Evolutionary conservation across 176 grass and related monocot species (phyloP), one percentile per base, ranked within the genome.

Genomic region (Tillandsia leiboldiana): DNA sequence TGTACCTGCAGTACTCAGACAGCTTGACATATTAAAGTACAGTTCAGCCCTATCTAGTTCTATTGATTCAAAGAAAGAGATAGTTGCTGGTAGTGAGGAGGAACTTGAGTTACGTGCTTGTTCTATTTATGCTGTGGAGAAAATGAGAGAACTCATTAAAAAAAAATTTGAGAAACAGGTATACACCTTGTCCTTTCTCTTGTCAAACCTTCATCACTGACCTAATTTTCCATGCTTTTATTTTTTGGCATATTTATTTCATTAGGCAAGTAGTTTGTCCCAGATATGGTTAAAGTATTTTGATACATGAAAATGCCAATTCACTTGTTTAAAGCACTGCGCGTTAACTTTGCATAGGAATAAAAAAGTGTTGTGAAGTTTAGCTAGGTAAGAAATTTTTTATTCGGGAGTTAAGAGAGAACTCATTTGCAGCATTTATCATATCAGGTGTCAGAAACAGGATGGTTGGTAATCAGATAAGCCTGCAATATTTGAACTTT

Each of bases 71-170:
- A 83, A 82, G n/a, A 75, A 72, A 7, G 89, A 99, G 72, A 86
- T 99, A 53, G 77, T 82, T 33, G 69, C 94, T 9, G 90, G 94
- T 75, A 93, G 87, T 50, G 94, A 93, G 66, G 94, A 90, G 72
- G 90, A 99, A 72, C 78, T 93, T 56, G 94, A 93, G 72, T 83
- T 99, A 48, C 82, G 90, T 47, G 94, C 94, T 53, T 93, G 94
- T 75, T 86, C 94, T 70, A 76, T 99, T 72, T 71, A 90, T 79
- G 90, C 90, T 3, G 90, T 99, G 70, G 94, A 99, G 64, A 90
- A 90, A 81, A 99, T 90, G 87, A 84, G 94, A 20, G 89, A 99
- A 13, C 72, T 90, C 52, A 90, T 90, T 26, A 68, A 77, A 23
- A 86, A 74, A 69, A 99, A 90, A 78, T 93, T 88, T 70, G 80